Evolutionary conservation across 2,329 filamentous ascomycete species (phyloP).

Genomic region (Passalora sequoiae): DNA sequence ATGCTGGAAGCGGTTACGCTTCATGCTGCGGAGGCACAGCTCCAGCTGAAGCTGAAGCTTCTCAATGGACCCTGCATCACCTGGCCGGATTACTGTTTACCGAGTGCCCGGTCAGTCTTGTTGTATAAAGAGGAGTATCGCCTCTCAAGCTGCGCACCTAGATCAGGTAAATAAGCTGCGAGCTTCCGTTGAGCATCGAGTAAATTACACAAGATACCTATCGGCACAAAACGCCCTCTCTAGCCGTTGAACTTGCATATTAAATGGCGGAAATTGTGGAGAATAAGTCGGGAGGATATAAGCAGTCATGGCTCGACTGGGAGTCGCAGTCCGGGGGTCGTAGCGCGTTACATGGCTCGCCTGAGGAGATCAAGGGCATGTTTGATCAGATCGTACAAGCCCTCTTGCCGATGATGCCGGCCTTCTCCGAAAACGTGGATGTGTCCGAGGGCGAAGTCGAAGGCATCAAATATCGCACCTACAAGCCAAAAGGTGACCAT

Average conservation of each 20-base stretch:
- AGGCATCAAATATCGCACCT: slow-evolving; percentile 21
- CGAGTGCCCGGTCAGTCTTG: background rate
- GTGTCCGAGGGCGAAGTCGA: slow-evolving; percentile 22
- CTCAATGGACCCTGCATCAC: slow-evolving; percentile 13
- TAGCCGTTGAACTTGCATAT: too few species aligned
- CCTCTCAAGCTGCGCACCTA: too few species aligned
- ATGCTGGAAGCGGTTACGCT: background rate
- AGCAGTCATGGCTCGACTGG: slow-evolving; percentile 22
- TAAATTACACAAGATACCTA: too few species aligned
- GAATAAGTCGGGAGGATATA: slow-evolving; percentile 19
- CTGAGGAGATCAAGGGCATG: slow-evolving; percentile 22
- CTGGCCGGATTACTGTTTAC: background rate
- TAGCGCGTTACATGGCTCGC: slow-evolving; percentile 19
- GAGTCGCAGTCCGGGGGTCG: slow-evolving; percentile 22
- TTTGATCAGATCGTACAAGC: slow-evolving; percentile 17
- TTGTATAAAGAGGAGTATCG: slow-evolving; percentile 1
- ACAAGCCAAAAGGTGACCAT: slow-evolving; percentile 20
- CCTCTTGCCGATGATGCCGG: slow-evolving; percentile 16
- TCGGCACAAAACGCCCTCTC: too few species aligned
- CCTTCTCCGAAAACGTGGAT: slow-evolving; percentile 20
- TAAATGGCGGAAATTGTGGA: too few species aligned
- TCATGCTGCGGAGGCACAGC: background rate
- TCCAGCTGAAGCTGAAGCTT: background rate
- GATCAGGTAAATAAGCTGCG: too few species aligned
- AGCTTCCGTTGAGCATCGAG: too few species aligned